phyloP scores from a whole-genome alignment of 257 asterid species.

The Vinca minor region DNA sequence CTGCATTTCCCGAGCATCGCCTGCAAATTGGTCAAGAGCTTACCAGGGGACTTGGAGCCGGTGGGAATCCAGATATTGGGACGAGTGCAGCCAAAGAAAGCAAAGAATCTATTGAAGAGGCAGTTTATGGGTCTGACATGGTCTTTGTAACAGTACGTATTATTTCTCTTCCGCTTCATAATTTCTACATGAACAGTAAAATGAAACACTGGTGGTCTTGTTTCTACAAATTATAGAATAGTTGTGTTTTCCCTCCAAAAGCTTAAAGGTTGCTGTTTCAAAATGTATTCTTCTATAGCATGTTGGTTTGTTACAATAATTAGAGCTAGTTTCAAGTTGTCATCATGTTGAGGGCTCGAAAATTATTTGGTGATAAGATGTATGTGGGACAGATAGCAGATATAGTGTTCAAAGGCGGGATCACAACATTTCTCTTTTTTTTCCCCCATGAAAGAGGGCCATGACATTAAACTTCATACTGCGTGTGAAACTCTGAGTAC shows the following conservation, averaged over 20 bases:
- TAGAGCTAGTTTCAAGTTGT: not conserved
- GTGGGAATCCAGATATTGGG: conserved; percentile 95
- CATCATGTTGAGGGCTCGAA: not conserved
- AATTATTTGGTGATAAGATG: not conserved
- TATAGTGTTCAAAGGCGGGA: not conserved
- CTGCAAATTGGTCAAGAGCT: conserved; percentile 87
- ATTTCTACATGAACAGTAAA: conserved; percentile 1
- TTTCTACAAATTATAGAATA: not conserved
- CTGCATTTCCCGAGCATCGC: conserved; percentile 56
- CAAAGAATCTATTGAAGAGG: conserved; percentile 68
- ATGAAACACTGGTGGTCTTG: not conserved
- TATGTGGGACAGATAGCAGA: not conserved
- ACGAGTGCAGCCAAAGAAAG: conserved; percentile 89
- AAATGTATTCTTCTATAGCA: not conserved
- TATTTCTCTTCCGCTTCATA: not conserved
- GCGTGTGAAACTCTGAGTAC: not conserved
- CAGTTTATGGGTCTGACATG: conserved; percentile 55
- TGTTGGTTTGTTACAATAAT: not conserved
- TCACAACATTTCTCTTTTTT: too few species aligned
- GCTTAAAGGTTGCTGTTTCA: not conserved
- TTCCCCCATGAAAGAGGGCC: too few species aligned
- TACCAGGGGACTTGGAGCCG: conserved; percentile 97
- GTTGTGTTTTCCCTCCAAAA: not conserved
- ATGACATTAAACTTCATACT: not conserved
- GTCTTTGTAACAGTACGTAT: conserved; percentile 45